A percentile compares a stretch with the other conserved stretches of the same genome.
These are phyloP conservation scores for Suillus lakei DNA, from an alignment of 768 basidiomycete genomes.

Conservation along the genomic window DNA sequence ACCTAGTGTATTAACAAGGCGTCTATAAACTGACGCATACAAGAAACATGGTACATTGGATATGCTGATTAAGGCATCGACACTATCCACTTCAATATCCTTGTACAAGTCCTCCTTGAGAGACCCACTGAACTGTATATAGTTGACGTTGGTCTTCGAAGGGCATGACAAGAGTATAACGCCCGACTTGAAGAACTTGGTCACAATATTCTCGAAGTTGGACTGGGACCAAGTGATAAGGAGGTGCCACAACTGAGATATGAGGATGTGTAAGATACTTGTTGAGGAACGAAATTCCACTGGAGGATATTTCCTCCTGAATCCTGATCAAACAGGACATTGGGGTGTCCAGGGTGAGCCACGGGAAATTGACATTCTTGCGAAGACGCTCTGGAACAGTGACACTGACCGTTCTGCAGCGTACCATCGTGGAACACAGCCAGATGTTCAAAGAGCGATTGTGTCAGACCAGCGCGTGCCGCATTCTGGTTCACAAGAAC, in stretches of 20 bases:
- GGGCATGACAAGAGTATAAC: conserved; percentile 96
- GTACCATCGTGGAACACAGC: conserved; percentile 99
- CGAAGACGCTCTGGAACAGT: conserved; percentile 96
- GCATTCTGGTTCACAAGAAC: conserved; percentile 99
- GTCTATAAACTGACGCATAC: background rate
- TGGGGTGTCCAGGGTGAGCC: conserved; percentile 95
- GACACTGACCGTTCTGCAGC: conserved; percentile 96
- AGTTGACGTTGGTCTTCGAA: conserved; percentile 99
- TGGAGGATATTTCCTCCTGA: conserved; percentile 98
- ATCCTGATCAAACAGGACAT: conserved; percentile 99
- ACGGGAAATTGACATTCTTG: conserved; percentile 99
- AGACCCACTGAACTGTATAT: conserved; percentile 99
- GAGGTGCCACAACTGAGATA: conserved; percentile 9
- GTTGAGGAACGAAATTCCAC: conserved; percentile 98
- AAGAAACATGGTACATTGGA: background rate
- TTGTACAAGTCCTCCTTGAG: conserved; percentile 99
- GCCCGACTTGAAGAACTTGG: conserved; percentile 99
- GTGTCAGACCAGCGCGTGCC: conserved; percentile 96
- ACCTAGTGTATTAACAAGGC: background rate
- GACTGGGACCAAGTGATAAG: conserved; percentile 56
- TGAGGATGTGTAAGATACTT: conserved; percentile 48
- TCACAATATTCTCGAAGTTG: conserved; percentile 99
- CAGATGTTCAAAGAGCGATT: conserved; percentile 97
- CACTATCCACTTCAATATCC: conserved; percentile 98
- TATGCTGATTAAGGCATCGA: conserved; percentile 81